These are phyloP conservation scores for Mycena indigotica DNA, from an alignment of 768 basidiomycete genomes.

Conservation along the genomic window DNA sequence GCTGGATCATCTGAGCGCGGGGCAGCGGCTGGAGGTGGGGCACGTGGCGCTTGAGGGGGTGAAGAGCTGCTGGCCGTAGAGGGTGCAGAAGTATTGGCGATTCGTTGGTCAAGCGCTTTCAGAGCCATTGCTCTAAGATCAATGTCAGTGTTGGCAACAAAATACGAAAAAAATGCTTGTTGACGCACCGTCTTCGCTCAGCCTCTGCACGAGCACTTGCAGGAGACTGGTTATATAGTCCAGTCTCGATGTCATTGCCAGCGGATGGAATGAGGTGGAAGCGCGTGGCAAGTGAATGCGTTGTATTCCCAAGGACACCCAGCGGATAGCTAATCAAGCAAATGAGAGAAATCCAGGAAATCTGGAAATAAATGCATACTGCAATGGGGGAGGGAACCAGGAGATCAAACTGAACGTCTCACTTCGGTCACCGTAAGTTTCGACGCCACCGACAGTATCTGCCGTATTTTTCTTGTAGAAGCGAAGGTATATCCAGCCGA, in stretches of 20 bases:
- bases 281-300: constrained; percentile 65
- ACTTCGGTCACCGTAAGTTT: constrained; percentile 89
- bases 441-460: constrained; percentile 62
- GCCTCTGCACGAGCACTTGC: constrained; percentile 94
- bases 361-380: constrained; percentile 57
- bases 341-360: constrained; percentile 1
- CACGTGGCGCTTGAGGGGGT: constrained; percentile 33
- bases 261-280: constrained; percentile 75
- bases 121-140: constrained; percentile 83
- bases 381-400: constrained; percentile 96
- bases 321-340: constrained; percentile 65
- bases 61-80: constrained; percentile 35
- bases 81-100: constrained; percentile 64
- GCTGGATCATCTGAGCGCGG: constrained; percentile 35
- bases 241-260: constrained; percentile 68
- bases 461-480: constrained; percentile 90
- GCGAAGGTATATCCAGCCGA: constrained; percentile 91
- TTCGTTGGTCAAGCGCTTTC: constrained; percentile 92
- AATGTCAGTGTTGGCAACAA: constrained; percentile 10
- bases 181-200: constrained; percentile 79
- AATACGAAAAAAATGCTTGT: neutral
- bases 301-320: constrained; percentile 63
- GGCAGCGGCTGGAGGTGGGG: constrained; percentile 35
- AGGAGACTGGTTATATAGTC: constrained; percentile 72
- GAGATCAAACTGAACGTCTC: constrained; percentile 94